Base-by-base conservation (phyloP, 2,329 filamentous ascomycete species). In the Alternaria rosae region DNA sequence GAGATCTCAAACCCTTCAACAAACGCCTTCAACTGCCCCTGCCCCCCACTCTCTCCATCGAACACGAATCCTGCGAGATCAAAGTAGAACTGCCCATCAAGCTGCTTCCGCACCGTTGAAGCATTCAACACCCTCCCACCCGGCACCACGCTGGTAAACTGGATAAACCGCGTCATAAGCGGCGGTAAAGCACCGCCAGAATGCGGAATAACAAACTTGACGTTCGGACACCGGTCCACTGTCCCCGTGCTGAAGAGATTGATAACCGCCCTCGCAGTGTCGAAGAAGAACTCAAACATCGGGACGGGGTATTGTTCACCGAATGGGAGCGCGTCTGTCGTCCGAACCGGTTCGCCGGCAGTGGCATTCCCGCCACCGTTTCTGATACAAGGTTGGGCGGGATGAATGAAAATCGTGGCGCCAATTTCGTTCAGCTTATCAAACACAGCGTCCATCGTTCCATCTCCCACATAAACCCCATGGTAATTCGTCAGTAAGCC, bases 371-470 rank as follows among this genome's bases (percentile, higher is more conserved):
- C 44, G 17, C 26, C 32, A 5, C 44, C 35, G 12, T 55, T 26
- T 12, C 71, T 73, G 3, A 80, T 81, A 59, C 79, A 83, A 0
- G 82, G 83, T n/a, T 78, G 84, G 0, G 85, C 87, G 1, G 85
- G 85, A 57, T 88, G 86, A 47, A 87, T 82, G 69, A 88, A 87
- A 1, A 87, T 77, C 2, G 79, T 82, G 0, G 83, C 83, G 5
- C 82, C 77, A 2, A 83, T 71, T 3, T 72, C 66, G 56, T 87
- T 82, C 25, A 88, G 70, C 35, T 80, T 82, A 2, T 81, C 77
- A 63, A 85, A 87, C 12, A 88, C 76, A 0, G 77, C 72, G 21
- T 82, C 80, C 26, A 87, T 78, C 1, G 64, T 67, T 0, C 74
- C 61, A 61, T 85, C 81, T 4, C 86, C 86, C 1, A 87, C 72